Evolutionary conservation across 441 rosid genomes (phyloP).

Genomic region (Kokia cookei): DNA sequence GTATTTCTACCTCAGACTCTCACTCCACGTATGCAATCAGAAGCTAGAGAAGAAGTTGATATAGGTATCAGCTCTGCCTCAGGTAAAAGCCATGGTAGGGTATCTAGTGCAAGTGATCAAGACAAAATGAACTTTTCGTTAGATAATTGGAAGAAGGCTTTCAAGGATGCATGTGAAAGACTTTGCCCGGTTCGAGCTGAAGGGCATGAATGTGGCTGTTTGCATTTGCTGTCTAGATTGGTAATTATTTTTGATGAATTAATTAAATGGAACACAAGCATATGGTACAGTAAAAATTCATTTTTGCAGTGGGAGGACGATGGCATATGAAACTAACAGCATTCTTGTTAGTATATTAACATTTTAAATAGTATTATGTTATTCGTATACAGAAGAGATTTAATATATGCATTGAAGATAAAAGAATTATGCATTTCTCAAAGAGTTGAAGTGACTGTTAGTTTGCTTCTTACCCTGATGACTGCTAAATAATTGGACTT

Average conservation of each 20-base stretch:
- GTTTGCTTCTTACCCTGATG: neutral
- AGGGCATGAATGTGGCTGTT: slow-evolving; percentile 94
- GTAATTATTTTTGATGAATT: slow-evolving; percentile 26
- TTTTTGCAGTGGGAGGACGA: neutral
- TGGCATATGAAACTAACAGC: neutral
- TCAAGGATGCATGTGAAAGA: slow-evolving; percentile 89
- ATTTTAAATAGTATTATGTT: neutral
- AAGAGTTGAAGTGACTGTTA: neutral
- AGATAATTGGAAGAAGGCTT: slow-evolving; percentile 88
- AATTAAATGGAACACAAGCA: neutral
- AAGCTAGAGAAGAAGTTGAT: slow-evolving; percentile 37
- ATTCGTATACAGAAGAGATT: neutral
- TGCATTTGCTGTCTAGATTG: slow-evolving; percentile 68
- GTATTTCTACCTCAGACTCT: slow-evolving; percentile 57
- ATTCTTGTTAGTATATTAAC: neutral
- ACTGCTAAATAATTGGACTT: neutral
- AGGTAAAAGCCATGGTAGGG: slow-evolving; percentile 39
- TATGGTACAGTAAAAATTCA: neutral
- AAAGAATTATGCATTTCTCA: neutral
- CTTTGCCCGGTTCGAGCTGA: slow-evolving; percentile 94
- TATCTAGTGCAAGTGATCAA: slow-evolving; percentile 36
- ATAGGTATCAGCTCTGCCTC: slow-evolving; percentile 31
- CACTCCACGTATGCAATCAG: slow-evolving; percentile 87
- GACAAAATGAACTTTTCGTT: slow-evolving; percentile 70
- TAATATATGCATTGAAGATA: neutral